Percentiles rank a stretch among this genome's conserved stretches.
Conservation (phyloP, 371 early-diverging fungal genomes). For the Actinomucor elegans region DNA sequence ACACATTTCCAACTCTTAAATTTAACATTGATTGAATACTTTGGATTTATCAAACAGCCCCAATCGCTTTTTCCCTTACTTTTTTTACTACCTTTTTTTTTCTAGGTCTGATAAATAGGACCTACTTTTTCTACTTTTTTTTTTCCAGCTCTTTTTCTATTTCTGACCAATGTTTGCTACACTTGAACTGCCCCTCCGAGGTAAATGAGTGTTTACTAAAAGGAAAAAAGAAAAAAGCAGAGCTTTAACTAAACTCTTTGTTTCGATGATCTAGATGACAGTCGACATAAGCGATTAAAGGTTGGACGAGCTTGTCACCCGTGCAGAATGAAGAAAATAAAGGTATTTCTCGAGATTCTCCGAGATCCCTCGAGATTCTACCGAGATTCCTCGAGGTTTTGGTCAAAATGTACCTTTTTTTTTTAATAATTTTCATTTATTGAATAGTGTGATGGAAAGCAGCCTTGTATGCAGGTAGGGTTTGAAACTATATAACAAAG, state of each 20-base stretch:
- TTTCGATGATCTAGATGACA: constrained; percentile 33
- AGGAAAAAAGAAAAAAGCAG: not conserved
- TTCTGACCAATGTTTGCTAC: constrained; percentile 40
- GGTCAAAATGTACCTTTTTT: no score
- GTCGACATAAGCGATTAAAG: constrained; percentile 46
- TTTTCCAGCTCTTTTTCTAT: not conserved
- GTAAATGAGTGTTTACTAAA: no score
- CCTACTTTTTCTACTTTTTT: not conserved
- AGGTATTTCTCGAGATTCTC: no score
- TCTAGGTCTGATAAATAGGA: no score
- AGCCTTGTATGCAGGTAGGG: constrained; percentile 56
- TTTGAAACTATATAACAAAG: not conserved
- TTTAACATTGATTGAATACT: not conserved
- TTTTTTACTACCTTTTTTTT: not conserved
- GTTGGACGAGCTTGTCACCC: constrained; percentile 50
- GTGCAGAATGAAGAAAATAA: constrained; percentile 53
- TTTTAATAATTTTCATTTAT: no score
- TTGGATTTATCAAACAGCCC: not conserved
- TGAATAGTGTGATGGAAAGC: constrained; percentile 53
- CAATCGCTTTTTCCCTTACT: not conserved
- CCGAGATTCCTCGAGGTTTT: no score
- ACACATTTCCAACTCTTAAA: not conserved
- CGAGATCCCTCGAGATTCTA: no score
- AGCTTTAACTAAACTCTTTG: not conserved
- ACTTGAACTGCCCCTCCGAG: constrained; percentile 43